Conservation (phyloP, 2,329 filamentous ascomycete genomes). For the Diaporthe sp. region DNA sequence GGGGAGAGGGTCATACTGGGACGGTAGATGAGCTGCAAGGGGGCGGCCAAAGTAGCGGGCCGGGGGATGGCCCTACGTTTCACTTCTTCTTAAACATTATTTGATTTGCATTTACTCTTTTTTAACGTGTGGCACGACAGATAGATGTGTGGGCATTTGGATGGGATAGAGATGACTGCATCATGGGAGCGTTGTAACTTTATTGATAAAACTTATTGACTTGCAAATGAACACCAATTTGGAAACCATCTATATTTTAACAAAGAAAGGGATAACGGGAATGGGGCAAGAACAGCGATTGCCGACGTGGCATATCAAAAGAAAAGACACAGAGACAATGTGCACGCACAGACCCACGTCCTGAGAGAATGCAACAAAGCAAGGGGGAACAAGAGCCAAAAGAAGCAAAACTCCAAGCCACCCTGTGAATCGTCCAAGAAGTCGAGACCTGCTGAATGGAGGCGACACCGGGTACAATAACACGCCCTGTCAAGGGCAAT, state of each 20-base stretch:
- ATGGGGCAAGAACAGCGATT: too few species aligned
- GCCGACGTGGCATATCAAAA: too few species aligned
- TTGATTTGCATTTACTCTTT: slow-evolving; percentile 4
- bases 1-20: slow-evolving; percentile 30
- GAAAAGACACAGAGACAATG: too few species aligned
- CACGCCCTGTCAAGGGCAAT: not conserved
- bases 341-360: too few species aligned
- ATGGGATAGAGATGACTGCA: slow-evolving; percentile 6
- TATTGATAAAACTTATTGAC: not conserved
- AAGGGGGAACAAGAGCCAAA: too few species aligned
- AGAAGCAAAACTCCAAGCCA: too few species aligned
- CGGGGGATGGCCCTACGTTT: not conserved
- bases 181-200: slow-evolving; percentile 17
- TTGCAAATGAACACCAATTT: not conserved
- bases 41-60: not conserved
- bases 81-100: not conserved
- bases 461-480: not conserved
- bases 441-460: not conserved
- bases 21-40: not conserved
- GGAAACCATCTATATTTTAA: not conserved
- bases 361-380: too few species aligned
- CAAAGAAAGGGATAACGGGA: too few species aligned
- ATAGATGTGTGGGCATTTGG: not conserved
- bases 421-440: not conserved
- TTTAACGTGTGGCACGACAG: not conserved